Base-by-base conservation (phyloP, 805 yeast species). In the Wickerhamiella allomyrinae region DNA sequence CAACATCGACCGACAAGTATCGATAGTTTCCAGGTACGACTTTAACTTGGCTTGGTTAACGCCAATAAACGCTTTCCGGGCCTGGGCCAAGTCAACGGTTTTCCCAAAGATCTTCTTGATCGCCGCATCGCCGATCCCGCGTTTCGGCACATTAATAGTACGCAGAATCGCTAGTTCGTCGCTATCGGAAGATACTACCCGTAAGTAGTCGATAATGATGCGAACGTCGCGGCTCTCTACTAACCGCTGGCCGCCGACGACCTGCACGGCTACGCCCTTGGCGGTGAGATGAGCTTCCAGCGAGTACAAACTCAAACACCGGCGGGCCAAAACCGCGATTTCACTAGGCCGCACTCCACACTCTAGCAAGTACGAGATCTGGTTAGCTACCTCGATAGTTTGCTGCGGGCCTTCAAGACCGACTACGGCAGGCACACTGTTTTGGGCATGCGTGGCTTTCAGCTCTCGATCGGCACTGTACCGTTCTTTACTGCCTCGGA, bases 201-300 rank as follows among this genome's bases (percentile, higher is more conserved):
- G 68, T 21, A 89, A 54, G 49, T 77, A 75, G 53, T 79, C 81
- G 34, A 85, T 46, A 44, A 82, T 67, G 0, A 73, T 60, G 19
- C 67, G 64, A 13, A 84, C 76, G 52, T 83, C 94, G 43, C 71
- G 73, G 33, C 79, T 59, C 33, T 80, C 84, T 89, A 93, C 83
- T 52, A 85, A 82, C 1, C 85, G 77, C 35, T 66, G 67, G 0
- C 95, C 95, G 41, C 78, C 77, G 0, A 80, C 66, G 44, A 86
- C 69, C 7, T 62, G 60, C 52, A 82, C 81, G 0, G 91, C 86
- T 2, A 86, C 69, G 3, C 70, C 63, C 2, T 59, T 57, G 38
- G 61, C 66, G 1, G 73, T 65, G 20, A 89, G 60, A 15, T 74
- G 79, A 24, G 69, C 70, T 54, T 86, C 95, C 7, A 86, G 62